Evolutionary conservation across 2,329 filamentous ascomycete genomes (phyloP), one percentile per base, ranked within the genome.

Genomic region (Venturia effusa): DNA sequence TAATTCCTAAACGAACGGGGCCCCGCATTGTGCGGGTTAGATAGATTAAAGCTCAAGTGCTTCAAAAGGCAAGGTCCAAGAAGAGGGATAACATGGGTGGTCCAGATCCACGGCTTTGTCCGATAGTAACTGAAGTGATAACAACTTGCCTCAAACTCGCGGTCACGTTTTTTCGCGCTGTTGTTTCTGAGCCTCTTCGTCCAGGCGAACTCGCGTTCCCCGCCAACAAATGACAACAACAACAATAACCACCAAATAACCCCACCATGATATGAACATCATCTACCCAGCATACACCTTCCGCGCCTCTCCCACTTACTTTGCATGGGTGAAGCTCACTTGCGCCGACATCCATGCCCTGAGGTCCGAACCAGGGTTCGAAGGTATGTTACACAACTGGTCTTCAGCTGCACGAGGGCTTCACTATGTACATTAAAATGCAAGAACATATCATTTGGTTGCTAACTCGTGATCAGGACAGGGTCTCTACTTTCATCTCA

Each of bases 291-390:
- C 80, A 43, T 84, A 81, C 71, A 86, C 83, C 76, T 86, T 84
- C 72, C 73, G 75, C 59, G 78, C 77, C 41, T 86, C 85, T 6
- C 80, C 81, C n/a, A 87, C 85, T 10, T 85, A 80, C 73, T 80
- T 82, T 74, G 71, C 77, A 70, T 88, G 85, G 85, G 84, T 85
- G 72, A 85, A 85, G 70, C 76, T 88, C 67, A 80, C 81, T 0
- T 77, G 78, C 19, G 74, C 76, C 34, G 82, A 85, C 72, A 78
- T 87, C 45, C 83, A 84, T 69, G 73, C 73, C 10, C 73, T 87
- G 40, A 74, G 75, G 30, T 72, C 74, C 62, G 76, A 79, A 54
- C 71, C 70, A 7, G 80, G 77, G 2, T 85, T 82, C 69, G 77
- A 79, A 74, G 81, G 83, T 82, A 76, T 27, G 68, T 54, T 17